phyloP scores from a whole-genome alignment of 2,329 filamentous ascomycete genomes.

The Truncatella angustata region DNA sequence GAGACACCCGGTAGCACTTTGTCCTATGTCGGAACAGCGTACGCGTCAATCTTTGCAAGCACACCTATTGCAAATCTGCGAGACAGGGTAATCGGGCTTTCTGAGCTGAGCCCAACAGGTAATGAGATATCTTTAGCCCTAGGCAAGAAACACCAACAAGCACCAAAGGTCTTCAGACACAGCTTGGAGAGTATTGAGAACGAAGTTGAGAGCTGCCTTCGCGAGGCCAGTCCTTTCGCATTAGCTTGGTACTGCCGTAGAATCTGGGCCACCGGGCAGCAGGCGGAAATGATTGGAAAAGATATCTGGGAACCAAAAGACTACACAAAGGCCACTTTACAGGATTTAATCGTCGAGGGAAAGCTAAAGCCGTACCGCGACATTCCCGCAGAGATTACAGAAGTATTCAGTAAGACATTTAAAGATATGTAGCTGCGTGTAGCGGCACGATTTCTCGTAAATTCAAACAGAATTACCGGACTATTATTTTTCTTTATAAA shows the following conservation, averaged over 20 bases:
- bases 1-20: slow-evolving; percentile 17
- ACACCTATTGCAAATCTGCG: slow-evolving; percentile 20
- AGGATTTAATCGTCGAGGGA: slow-evolving; percentile 17
- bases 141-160: slow-evolving; percentile 17
- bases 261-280: slow-evolving; percentile 21
- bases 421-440: too few species aligned
- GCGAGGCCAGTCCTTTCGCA: slow-evolving; percentile 14
- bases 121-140: slow-evolving; percentile 19
- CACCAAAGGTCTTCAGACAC: slow-evolving; percentile 16
- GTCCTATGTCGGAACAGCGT: slow-evolving; percentile 25
- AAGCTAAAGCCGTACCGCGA: slow-evolving; percentile 22
- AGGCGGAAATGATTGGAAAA: slow-evolving; percentile 15
- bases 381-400: slow-evolving; percentile 16
- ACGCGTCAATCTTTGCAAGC: slow-evolving; percentile 25
- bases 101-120: slow-evolving; percentile 23
- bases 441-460: too few species aligned
- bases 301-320: slow-evolving; percentile 26
- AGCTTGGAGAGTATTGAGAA: slow-evolving; percentile 20
- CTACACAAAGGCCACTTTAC: slow-evolving; percentile 21
- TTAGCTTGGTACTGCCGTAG: slow-evolving; percentile 27
- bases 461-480: too few species aligned
- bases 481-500: too few species aligned
- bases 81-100: slow-evolving; percentile 20
- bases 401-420: neutral
- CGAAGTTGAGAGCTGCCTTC: slow-evolving; percentile 19